phyloP scores from a whole-genome alignment of 179 eudicot species.

The Silene vulgaris region DNA sequence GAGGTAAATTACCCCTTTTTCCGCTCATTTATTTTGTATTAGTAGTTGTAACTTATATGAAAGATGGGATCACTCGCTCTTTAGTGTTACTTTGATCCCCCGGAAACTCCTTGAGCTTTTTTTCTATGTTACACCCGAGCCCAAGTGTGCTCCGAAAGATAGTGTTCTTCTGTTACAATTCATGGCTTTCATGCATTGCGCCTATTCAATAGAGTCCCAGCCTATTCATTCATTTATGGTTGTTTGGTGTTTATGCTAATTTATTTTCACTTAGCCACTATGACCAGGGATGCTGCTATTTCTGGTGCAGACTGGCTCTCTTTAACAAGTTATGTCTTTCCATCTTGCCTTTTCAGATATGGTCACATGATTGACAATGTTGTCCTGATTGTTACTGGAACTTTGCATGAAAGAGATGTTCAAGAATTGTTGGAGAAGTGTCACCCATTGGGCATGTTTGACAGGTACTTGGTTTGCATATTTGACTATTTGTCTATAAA shows the following conservation, averaged over 20 bases:
- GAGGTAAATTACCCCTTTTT: not conserved
- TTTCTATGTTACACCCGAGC: not conserved
- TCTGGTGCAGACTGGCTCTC: conserved; percentile 1
- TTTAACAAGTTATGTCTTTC: not conserved
- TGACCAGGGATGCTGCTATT: not conserved
- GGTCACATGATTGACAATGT: conserved; percentile 99
- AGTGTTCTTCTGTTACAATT: not conserved
- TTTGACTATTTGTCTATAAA: conserved; percentile 4
- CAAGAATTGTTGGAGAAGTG: conserved; percentile 96
- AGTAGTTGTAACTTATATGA: no score
- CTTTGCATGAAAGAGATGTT: conserved; percentile 98
- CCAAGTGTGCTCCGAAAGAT: not conserved
- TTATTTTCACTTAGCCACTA: not conserved
- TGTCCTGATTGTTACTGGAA: conserved; percentile 94
- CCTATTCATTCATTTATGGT: conserved; percentile 1
- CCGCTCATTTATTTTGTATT: no score
- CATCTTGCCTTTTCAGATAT: conserved; percentile 42
- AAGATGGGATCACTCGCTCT: not conserved
- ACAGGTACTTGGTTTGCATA: conserved; percentile 50
- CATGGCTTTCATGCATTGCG: not conserved
- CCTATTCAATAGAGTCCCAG: not conserved
- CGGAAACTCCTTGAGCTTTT: not conserved
- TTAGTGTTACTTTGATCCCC: not conserved
- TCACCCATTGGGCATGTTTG: conserved; percentile 98
- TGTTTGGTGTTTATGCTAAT: not conserved